phyloP scores from a whole-genome alignment of 1,284 basidiomycete species.

The Pseudomicrostroma phylloplanum region DNA sequence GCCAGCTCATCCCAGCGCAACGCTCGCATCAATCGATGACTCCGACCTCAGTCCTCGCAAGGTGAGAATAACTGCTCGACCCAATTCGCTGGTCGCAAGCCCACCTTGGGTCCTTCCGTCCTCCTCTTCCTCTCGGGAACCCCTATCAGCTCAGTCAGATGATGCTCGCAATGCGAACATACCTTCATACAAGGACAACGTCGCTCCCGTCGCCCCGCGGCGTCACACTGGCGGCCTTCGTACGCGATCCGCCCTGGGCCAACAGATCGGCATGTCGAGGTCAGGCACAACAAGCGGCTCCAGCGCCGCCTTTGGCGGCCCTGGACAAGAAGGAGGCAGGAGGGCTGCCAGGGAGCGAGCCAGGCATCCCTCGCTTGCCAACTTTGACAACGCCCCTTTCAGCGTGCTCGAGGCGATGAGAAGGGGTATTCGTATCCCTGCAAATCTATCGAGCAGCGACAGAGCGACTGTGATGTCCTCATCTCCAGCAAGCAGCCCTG shows the following conservation, averaged over 20 bases:
- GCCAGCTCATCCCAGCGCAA: too few relatives aligned
- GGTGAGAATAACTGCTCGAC: too few relatives aligned
- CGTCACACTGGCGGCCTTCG: conserved; percentile 36
- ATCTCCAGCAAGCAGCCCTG: neutral
- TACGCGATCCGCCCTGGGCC: conserved; percentile 30
- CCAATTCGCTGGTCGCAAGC: too few relatives aligned
- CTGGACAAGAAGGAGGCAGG: conserved; percentile 21
- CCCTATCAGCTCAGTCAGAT: too few relatives aligned
- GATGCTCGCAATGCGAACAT: too few relatives aligned
- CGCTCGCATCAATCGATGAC: too few relatives aligned
- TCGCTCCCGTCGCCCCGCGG: conserved; percentile 15
- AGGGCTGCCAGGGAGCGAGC: conserved; percentile 37
- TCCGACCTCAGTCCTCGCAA: too few relatives aligned
- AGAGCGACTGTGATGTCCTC: neutral
- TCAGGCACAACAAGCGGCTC: conserved; percentile 14
- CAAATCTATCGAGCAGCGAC: neutral
- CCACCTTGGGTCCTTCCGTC: too few relatives aligned
- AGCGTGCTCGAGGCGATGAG: conserved; percentile 33
- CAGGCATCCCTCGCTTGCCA: conserved; percentile 19
- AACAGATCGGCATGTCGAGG: conserved; percentile 14
- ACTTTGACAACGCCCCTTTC: conserved; percentile 36
- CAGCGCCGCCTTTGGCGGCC: conserved; percentile 22
- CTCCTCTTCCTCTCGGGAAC: too few relatives aligned
- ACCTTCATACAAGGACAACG: too few relatives aligned
- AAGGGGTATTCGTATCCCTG: conserved; percentile 12